These are phyloP conservation scores for Pseudogymnoascus sp. DNA, from an alignment of 2,329 filamentous ascomycete species.

Conservation along the genomic window DNA sequence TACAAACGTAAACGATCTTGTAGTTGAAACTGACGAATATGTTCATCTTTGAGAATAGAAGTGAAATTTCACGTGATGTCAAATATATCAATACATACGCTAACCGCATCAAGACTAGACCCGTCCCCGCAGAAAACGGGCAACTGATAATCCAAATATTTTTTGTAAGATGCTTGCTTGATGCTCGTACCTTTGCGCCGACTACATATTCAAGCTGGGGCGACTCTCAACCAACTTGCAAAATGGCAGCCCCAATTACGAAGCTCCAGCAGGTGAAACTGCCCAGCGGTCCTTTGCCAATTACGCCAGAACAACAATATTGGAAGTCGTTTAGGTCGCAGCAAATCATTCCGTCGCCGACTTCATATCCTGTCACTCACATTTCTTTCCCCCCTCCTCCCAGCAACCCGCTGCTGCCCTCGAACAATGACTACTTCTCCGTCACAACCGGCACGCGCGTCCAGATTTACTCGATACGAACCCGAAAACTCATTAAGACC, in stretches of 20 bases:
- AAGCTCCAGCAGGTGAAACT: conserved; percentile 59
- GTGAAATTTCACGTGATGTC: background rate
- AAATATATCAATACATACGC: background rate
- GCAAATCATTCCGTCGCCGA: conserved; percentile 80
- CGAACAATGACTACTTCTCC: conserved; percentile 67
- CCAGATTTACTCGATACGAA: conserved; percentile 88
- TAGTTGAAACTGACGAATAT: background rate
- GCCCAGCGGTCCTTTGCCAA: conserved; percentile 68
- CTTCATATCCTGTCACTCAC: conserved; percentile 81
- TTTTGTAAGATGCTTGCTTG: conserved; percentile 6
- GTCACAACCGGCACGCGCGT: conserved; percentile 91
- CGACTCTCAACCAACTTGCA: conserved; percentile 9
- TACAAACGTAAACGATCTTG: background rate
- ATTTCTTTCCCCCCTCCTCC: conserved; percentile 61
- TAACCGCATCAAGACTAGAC: background rate
- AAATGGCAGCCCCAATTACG: conserved; percentile 24
- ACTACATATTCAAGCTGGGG: conserved; percentile 6
- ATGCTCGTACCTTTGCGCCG: conserved; percentile 4
- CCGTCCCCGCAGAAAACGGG: background rate
- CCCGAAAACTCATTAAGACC: conserved; percentile 84
- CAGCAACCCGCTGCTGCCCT: conserved; percentile 31
- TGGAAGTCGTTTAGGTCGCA: conserved; percentile 94
- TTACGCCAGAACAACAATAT: conserved; percentile 89
- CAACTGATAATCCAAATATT: conserved; percentile 8
- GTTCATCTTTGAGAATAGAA: background rate